Conservation (phyloP, 148 eudicot species). For the Vaccinium macrocarpon region DNA sequence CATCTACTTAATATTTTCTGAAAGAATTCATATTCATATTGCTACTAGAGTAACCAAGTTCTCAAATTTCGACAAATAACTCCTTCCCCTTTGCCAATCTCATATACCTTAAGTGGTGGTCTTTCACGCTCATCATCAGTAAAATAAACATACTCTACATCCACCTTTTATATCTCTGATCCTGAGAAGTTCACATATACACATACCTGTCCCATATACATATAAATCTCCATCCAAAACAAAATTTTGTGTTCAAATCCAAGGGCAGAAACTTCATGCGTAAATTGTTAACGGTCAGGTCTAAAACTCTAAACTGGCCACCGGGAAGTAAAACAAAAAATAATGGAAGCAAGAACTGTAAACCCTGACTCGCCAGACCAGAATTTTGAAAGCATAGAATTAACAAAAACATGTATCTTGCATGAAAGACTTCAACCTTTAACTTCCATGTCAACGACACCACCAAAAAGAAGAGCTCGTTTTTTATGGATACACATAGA, state of each 20-base stretch:
- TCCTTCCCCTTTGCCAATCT: not conserved
- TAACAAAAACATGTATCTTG: not conserved
- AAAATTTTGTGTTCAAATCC: not conserved
- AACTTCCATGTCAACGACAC: conserved; percentile 97
- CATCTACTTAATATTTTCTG: not conserved
- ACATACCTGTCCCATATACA: not conserved
- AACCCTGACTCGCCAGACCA: not conserved
- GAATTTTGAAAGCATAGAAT: not conserved
- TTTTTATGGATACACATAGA: conserved; percentile 93
- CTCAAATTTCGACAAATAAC: not conserved
- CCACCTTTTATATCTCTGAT: not conserved
- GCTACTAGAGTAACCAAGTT: not conserved
- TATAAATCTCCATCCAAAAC: not conserved
- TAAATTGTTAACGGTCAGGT: not conserved
- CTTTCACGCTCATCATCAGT: conserved; percentile 2
- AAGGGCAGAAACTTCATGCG: not conserved
- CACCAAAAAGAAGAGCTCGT: conserved; percentile 90
- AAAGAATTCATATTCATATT: not conserved
- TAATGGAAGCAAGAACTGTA: not conserved
- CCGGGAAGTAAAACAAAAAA: not conserved
- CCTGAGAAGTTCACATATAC: not conserved
- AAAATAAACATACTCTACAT: not conserved
- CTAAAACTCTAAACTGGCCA: not conserved
- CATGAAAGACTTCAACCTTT: conserved; percentile 48
- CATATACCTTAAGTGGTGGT: not conserved